Percentiles rank a stretch among this genome's conserved stretches.
Evolutionary conservation across 129 eudicot genomes (phyloP).

Genomic region (Daucus carota): DNA sequence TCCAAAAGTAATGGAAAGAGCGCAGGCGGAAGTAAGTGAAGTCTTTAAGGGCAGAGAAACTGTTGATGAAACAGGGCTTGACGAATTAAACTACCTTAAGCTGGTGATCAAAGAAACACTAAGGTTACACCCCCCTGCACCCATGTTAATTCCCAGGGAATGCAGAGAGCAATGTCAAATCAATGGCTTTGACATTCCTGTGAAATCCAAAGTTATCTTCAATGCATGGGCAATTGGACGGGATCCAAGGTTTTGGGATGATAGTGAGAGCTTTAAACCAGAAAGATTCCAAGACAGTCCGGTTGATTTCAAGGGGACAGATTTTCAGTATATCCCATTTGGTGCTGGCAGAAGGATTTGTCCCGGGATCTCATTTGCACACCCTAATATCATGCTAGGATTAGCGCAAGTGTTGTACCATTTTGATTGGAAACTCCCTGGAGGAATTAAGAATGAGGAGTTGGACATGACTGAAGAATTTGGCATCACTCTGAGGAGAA

Average conservation of each 20-base stretch:
- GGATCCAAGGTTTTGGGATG: slow-evolving; percentile 38
- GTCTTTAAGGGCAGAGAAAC: slow-evolving; percentile 21
- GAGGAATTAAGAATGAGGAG: slow-evolving; percentile 24
- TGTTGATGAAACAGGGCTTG: slow-evolving; percentile 23
- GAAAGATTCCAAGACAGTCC: slow-evolving; percentile 33
- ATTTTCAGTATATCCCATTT: slow-evolving; percentile 40
- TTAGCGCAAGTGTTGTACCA: slow-evolving; percentile 34
- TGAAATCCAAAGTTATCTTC: slow-evolving; percentile 30
- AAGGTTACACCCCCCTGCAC: slow-evolving; percentile 45
- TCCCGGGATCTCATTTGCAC: slow-evolving; percentile 36
- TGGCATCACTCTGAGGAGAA: slow-evolving; percentile 37
- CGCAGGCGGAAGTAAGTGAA: slow-evolving; percentile 44
- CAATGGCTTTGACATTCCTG: slow-evolving; percentile 39
- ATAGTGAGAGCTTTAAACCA: slow-evolving; percentile 34
- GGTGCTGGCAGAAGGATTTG: slow-evolving; percentile 49
- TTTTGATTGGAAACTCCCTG: slow-evolving; percentile 50
- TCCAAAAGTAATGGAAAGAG: slow-evolving; percentile 29
- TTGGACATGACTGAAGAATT: slow-evolving; percentile 43
- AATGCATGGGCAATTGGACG: slow-evolving; percentile 47
- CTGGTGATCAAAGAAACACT: slow-evolving; percentile 41
- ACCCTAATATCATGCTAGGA: slow-evolving; percentile 32
- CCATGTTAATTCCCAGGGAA: slow-evolving; percentile 48
- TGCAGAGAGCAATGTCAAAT: slow-evolving; percentile 37
- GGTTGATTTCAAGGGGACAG: slow-evolving; percentile 33
- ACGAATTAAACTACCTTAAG: slow-evolving; percentile 26